Base-by-base conservation (phyloP, 1,284 basidiomycete genomes). In the Trametes versicolor region DNA sequence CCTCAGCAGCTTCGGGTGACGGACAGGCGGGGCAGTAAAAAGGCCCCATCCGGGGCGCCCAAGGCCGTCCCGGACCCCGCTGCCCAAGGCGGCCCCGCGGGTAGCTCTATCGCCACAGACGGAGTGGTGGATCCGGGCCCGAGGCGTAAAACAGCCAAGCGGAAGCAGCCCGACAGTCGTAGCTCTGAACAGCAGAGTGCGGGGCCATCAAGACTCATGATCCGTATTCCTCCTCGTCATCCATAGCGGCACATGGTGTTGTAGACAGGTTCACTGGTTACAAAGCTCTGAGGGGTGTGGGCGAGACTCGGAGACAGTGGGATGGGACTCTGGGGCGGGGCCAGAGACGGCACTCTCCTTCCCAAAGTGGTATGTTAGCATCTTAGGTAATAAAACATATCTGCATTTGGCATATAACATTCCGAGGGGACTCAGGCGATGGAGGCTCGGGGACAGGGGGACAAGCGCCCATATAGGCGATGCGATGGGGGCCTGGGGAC, bases 401-500 rank as follows among this genome's bases (percentile, higher is more conserved):
- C 49, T 17, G 4, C 15, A 17, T 51, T 32, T 32, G 49, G 25
- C 15, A n/a, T 3, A 17, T 32, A 51, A 4, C 27, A 51, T 55
- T 55, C 23, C 17, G 53, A 39, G 53, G 53, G 37, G 23, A 23
- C 23, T 10, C 21, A 55, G 37, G 53, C 53, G 23, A 55, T 41
- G 53, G 37, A 27, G 21, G 53, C 2, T 29, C 53, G 36, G 53
- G 53, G 53, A 55, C 53, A 55, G 19, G 37, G 53, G 53, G 53
- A 55, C 53, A 55, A 55, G 53, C 53, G 53, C 53, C 53, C 53
- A 55, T 27, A 55, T 55, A 55, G 37, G 39, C 53, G 23, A 55
- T 9, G 25, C 53, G 23, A 55, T 27, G 39, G 23, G 25, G 53
- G 36, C 37, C 39, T 5, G 9, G 53, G 53, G 53, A 55, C 53